phyloP scores from a whole-genome alignment of 331 rosid species.

The Pyracantha coccinea region DNA sequence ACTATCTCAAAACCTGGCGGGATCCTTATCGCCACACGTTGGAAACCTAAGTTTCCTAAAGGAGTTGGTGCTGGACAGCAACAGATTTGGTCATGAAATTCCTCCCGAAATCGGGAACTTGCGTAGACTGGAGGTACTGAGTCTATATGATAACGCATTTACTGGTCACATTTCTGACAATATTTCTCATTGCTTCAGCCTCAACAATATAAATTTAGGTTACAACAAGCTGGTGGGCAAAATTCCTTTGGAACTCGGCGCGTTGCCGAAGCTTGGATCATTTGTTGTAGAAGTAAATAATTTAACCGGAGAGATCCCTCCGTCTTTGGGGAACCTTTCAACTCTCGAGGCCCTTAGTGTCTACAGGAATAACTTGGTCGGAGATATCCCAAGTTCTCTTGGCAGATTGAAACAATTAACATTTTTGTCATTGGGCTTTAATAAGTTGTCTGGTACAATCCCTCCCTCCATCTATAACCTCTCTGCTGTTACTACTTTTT shows the following conservation, averaged over 20 bases:
- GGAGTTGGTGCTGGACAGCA: background rate
- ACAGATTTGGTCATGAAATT: background rate
- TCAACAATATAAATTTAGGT: background rate
- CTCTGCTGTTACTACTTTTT: too few relatives aligned
- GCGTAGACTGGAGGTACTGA: background rate
- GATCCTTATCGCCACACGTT: background rate
- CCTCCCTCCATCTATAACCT: too few relatives aligned
- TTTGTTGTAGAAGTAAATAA: too few relatives aligned
- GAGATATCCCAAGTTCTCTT: too few relatives aligned
- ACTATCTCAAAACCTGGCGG: background rate
- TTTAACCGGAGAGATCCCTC: too few relatives aligned
- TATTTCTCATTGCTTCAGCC: background rate
- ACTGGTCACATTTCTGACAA: background rate
- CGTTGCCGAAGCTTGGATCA: background rate
- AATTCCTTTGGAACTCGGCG: background rate
- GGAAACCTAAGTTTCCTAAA: background rate
- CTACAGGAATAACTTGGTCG: too few relatives aligned
- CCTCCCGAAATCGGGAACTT: conserved; percentile 3
- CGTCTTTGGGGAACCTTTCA: too few relatives aligned
- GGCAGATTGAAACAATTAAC: too few relatives aligned
- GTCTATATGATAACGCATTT: background rate
- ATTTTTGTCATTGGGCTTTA: too few relatives aligned
- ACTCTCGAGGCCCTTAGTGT: too few relatives aligned
- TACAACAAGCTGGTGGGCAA: background rate
- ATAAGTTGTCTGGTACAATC: too few relatives aligned